Percentiles rank a stretch among this genome's conserved stretches.
These are phyloP conservation scores for Coemansia sp. DNA, from an alignment of 192 early-diverging fungal genomes.

Conservation along the genomic window DNA sequence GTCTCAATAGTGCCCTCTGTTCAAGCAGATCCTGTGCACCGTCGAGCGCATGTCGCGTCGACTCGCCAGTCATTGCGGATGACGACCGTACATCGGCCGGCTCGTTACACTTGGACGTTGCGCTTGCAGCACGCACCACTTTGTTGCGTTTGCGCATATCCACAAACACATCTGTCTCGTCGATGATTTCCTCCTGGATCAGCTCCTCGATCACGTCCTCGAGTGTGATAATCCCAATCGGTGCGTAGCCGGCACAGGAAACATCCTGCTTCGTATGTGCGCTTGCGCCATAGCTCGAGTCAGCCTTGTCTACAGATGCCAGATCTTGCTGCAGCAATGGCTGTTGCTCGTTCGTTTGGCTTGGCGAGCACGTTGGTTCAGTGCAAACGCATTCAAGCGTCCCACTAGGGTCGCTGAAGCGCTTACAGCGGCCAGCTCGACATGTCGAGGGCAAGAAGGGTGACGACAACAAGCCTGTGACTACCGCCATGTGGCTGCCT, in stretches of 20 bases:
- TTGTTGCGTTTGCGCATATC: constrained; percentile 52
- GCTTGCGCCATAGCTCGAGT: constrained; percentile 4
- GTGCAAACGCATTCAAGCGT: neutral
- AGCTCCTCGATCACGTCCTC: constrained; percentile 87
- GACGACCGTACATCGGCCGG: neutral
- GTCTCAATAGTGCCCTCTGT: too few relatives aligned
- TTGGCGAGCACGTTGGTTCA: neutral
- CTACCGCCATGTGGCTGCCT: constrained; percentile 78
- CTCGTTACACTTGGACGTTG: neutral
- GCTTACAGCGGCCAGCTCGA: neutral
- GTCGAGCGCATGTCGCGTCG: neutral
- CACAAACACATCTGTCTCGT: constrained; percentile 75
- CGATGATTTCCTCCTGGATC: constrained; percentile 81
- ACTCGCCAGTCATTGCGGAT: neutral
- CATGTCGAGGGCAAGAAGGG: neutral
- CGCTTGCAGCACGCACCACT: constrained; percentile 42
- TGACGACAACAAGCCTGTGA: constrained; percentile 49
- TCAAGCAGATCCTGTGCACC: neutral
- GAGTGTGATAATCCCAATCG: constrained; percentile 75
- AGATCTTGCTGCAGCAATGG: neutral
- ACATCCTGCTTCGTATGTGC: neutral
- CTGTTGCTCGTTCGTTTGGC: neutral
- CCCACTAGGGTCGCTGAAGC: neutral
- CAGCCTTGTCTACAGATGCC: neutral
- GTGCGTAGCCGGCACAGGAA: constrained; percentile 27